Evolutionary conservation across 1,139 yeast genomes (phyloP).

Genomic region (Candida pseudoviswanathii): DNA sequence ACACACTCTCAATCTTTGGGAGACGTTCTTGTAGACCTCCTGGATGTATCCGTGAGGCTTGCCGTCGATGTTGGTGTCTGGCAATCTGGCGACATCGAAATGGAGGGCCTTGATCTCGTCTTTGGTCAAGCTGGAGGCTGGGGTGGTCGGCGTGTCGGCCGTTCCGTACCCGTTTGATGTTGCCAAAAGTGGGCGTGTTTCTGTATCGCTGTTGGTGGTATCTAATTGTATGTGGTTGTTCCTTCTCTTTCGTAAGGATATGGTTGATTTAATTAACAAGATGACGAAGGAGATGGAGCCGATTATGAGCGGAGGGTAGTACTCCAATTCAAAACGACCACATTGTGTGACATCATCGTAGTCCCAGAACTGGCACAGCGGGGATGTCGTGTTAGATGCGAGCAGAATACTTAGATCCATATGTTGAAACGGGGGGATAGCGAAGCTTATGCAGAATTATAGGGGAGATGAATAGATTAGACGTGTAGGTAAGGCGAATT

Average conservation of each 20-base stretch:
- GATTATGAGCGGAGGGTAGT: constrained; percentile 34
- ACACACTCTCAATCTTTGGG: constrained; percentile 55
- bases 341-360: constrained; percentile 51
- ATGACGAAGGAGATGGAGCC: constrained; percentile 33
- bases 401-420: constrained; percentile 1
- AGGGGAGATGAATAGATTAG: not conserved
- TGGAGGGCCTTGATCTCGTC: constrained; percentile 44
- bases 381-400: not conserved
- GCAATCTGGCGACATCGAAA: constrained; percentile 49
- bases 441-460: too few species aligned
- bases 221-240: constrained; percentile 8
- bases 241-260: constrained; percentile 17
- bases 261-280: constrained; percentile 25
- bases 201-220: constrained; percentile 20
- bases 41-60: constrained; percentile 54
- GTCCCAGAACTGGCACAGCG: constrained; percentile 57
- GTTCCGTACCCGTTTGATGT: constrained; percentile 36
- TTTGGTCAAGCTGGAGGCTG: constrained; percentile 5
- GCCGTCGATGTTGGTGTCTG: constrained; percentile 53
- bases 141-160: constrained; percentile 6
- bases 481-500: not conserved
- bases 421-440: not conserved
- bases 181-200: constrained; percentile 36
- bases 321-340: constrained; percentile 42
- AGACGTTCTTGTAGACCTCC: constrained; percentile 43